Evolutionary conservation across 1,284 basidiomycete genomes (phyloP).

Genomic region (Leccinum proliferum): DNA sequence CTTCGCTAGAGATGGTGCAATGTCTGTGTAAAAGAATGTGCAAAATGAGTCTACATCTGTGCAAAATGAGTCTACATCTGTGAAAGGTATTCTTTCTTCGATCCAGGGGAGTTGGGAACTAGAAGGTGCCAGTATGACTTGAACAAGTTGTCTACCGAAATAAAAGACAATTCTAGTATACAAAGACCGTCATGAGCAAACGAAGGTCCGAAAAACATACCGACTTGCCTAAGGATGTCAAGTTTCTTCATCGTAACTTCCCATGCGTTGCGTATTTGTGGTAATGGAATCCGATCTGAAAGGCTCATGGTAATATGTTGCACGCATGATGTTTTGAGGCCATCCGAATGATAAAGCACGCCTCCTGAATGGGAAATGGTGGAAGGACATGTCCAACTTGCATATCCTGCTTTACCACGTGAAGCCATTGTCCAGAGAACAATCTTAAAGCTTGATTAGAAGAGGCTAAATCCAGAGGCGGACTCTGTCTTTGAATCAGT

Average conservation of each 20-base stretch:
- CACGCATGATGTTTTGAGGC: conserved; percentile 37
- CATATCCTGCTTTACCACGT: conserved; percentile 21
- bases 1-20: conserved; percentile 29
- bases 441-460: conserved; percentile 10
- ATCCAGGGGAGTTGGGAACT: conserved; percentile 26
- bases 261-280: conserved; percentile 34
- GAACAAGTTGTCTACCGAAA: conserved; percentile 36
- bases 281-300: conserved; percentile 20
- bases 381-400: conserved; percentile 36
- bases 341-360: conserved; percentile 39
- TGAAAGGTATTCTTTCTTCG: conserved; percentile 11
- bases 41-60: conserved; percentile 19
- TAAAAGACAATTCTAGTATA: conserved; percentile 39
- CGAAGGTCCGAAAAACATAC: conserved; percentile 3
- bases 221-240: conserved; percentile 37
- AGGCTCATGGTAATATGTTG: conserved; percentile 40
- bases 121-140: conserved; percentile 34
- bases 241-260: conserved; percentile 27
- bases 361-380: conserved; percentile 45
- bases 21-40: conserved; percentile 28
- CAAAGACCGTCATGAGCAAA: conserved; percentile 1
- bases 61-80: conserved; percentile 22
- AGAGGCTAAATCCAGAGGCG: background rate
- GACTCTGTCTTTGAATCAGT: conserved; percentile 14
- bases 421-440: conserved; percentile 28